Conservation (phyloP, 2,329 filamentous ascomycete genomes). For the Chaetomium strumarium region DNA sequence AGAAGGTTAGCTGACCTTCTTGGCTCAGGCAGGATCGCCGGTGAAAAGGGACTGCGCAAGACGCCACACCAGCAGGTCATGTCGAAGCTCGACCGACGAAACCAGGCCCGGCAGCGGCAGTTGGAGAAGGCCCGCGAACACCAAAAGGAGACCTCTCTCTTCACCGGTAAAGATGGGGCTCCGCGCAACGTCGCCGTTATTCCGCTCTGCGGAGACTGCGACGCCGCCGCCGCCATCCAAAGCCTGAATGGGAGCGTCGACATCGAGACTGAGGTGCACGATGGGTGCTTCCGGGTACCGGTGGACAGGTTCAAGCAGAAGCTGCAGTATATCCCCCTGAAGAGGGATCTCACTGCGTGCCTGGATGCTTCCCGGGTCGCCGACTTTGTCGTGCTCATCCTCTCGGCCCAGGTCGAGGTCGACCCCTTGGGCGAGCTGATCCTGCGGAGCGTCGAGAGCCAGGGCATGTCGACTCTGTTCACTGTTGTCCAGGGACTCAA, state of each 20-base stretch:
- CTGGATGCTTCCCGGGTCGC: conserved; percentile 82
- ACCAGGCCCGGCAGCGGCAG: conserved; percentile 89
- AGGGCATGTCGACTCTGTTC: conserved; percentile 90
- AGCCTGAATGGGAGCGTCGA: conserved; percentile 75
- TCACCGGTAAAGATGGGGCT: conserved; percentile 79
- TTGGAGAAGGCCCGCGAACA: conserved; percentile 78
- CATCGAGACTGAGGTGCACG: conserved; percentile 58
- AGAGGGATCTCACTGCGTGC: conserved; percentile 67
- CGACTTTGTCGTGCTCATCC: conserved; percentile 82
- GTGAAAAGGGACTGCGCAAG: conserved; percentile 69
- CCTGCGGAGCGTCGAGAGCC: conserved; percentile 80
- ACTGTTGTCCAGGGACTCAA: conserved; percentile 77
- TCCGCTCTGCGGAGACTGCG: conserved; percentile 69
- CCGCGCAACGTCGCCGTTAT: conserved; percentile 84
- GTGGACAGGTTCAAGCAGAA: conserved; percentile 95
- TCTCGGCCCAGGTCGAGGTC: conserved; percentile 78
- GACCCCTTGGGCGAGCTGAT: conserved; percentile 81
- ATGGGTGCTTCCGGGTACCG: conserved; percentile 54
- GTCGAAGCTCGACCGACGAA: conserved; percentile 93
- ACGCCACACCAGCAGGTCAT: conserved; percentile 94
- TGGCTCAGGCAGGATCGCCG: conserved; percentile 64
- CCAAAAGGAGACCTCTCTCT: conserved; percentile 71
- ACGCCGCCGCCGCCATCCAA: conserved; percentile 60
- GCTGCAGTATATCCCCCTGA: conserved; percentile 73
- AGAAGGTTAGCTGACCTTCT: neutral